A percentile compares a stretch with the other conserved stretches of the same genome.
Evolutionary conservation across 2,329 filamentous ascomycete genomes (phyloP).

Genomic region (Chalara sp.): DNA sequence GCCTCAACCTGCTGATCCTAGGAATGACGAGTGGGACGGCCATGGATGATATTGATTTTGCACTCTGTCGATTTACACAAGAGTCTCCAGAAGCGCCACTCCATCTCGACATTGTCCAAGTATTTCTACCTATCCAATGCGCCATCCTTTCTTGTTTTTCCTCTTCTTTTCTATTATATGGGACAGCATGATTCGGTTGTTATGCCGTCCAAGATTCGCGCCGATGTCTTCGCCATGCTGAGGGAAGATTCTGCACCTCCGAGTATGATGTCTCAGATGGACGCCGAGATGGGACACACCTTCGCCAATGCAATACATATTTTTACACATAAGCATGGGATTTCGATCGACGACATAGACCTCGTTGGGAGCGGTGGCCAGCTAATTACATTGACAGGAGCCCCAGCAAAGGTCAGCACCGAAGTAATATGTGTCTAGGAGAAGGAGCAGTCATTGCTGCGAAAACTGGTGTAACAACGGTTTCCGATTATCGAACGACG

Average conservation of each 20-base stretch:
- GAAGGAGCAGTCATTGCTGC: conserved; percentile 28
- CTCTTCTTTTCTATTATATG: too few relatives aligned
- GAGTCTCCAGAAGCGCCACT: conserved; percentile 24
- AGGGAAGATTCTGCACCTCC: conserved; percentile 26
- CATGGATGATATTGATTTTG: conserved; percentile 28
- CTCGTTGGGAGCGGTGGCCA: conserved; percentile 26
- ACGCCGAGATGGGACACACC: conserved; percentile 26
- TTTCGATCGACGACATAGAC: conserved; percentile 26
- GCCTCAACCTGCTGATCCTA: conserved; percentile 23
- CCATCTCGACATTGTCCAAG: conserved; percentile 24
- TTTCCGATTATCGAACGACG: conserved; percentile 27
- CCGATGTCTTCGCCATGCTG: conserved; percentile 26
- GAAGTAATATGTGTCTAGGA: conserved; percentile 27
- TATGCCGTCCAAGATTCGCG: conserved; percentile 27
- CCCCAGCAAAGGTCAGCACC: conserved; percentile 23
- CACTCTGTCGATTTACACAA: conserved; percentile 26
- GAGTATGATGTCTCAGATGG: conserved; percentile 28
- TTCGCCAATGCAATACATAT: conserved; percentile 27
- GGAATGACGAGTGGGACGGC: conserved; percentile 25
- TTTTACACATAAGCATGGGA: conserved; percentile 24
- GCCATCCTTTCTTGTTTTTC: conserved; percentile 1
- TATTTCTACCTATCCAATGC: conserved; percentile 4
- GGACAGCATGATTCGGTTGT: conserved; percentile 26
- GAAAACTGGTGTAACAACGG: conserved; percentile 27
- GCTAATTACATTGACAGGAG: conserved; percentile 23